These are phyloP conservation scores for Candida nemodendra DNA, from an alignment of 805 yeast species.

Conservation along the genomic window DNA sequence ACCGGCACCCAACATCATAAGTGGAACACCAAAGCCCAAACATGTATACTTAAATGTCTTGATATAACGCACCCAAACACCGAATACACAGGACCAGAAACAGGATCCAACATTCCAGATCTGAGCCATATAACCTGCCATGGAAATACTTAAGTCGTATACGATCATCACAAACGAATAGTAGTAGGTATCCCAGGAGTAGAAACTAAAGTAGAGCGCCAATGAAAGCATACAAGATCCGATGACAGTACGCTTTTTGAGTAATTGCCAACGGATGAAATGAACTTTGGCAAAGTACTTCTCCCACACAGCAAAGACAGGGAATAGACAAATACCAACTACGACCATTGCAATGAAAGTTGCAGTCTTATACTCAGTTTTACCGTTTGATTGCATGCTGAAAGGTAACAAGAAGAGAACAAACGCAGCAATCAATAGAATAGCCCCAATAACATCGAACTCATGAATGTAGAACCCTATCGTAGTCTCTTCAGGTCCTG, in stretches of 20 bases:
- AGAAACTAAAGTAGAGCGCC: constrained; percentile 20
- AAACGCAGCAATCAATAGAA: constrained; percentile 35
- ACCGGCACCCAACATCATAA: constrained; percentile 25
- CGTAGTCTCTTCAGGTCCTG: no score
- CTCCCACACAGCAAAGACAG: constrained; percentile 37
- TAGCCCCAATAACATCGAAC: constrained; percentile 37
- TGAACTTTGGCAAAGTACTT: constrained; percentile 26
- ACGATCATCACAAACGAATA: constrained; percentile 23
- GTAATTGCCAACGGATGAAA: constrained; percentile 27
- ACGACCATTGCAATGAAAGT: constrained; percentile 44
- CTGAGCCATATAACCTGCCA: constrained; percentile 27
- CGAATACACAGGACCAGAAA: constrained; percentile 24
- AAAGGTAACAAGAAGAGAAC: constrained; percentile 38
- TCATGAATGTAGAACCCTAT: constrained; percentile 29
- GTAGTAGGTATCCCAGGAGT: constrained; percentile 26
- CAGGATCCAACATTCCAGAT: constrained; percentile 27
- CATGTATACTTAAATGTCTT: constrained; percentile 23
- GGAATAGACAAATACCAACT: constrained; percentile 38
- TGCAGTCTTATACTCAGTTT: constrained; percentile 36
- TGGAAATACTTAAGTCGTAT: constrained; percentile 17
- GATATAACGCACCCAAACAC: constrained; percentile 20
- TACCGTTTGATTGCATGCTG: constrained; percentile 31
- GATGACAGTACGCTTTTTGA: constrained; percentile 26
- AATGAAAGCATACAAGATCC: constrained; percentile 26
- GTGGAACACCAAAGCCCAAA: constrained; percentile 23